Evolutionary conservation across 371 early-diverging fungal genomes (phyloP), one percentile per base, ranked within the genome.

Genomic region (Mortierella sp.): DNA sequence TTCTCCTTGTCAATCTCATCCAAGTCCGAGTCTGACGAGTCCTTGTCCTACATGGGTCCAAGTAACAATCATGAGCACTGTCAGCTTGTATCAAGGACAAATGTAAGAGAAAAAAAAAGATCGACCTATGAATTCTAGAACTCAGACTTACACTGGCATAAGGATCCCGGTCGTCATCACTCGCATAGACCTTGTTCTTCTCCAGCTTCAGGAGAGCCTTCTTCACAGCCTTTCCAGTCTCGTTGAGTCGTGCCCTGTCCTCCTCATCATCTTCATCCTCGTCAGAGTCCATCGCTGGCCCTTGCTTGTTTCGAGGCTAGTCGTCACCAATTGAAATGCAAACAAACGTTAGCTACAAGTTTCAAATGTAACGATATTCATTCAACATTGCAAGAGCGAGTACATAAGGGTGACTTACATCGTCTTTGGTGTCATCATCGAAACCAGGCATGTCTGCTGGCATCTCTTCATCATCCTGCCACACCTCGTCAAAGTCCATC

Each of bases 391-490:
- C n/a, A n/a, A n/a, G n/a, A n/a, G 34, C 26, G 41, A 43, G 13
- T 40, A 26, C 10, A 31, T 4, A 45, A 14, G 66, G 3, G 26
- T 48, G 31, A 55, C 75, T 41, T 77, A 74, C 80, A 68, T 85
- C 86, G 61, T 81, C 84, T n/a, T 85, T 87, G n/a, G 83, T 77
- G 22, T 88, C 85, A 29, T 76, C 80, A 3, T 88, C 85, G 47
- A 88, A 88, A 37, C 86, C 86, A 22, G 72, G 77, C 70, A 90
- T 90, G 19, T 95, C 94, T 39, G 88, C 91, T 43, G 90, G 90
- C 45, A 89, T 91, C 77, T 95, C 95, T 79, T 98, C 98, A 79
- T 98, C 98, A 81, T 95, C 95, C 34, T 89, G 90, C 85, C 94
- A 94, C 44, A 89, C 92, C 65, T 93, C 92, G 53, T 94, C 95